Percentiles rank a stretch among this genome's conserved stretches.
phyloP scores from a whole-genome alignment of 1,139 yeast species.

The Tardiomyces blankii region DNA sequence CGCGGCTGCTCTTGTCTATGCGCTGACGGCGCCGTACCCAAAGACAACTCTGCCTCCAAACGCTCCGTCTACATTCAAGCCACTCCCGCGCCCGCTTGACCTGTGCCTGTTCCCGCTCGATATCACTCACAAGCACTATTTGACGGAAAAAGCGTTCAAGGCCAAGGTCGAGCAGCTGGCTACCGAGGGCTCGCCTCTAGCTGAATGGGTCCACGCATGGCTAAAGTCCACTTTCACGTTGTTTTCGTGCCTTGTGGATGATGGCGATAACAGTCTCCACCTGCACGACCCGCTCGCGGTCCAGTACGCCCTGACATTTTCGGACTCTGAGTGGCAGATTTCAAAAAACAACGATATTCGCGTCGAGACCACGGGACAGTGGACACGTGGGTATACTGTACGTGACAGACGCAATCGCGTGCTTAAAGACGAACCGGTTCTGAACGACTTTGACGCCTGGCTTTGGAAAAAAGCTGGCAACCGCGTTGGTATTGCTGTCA shows the following conservation, averaged over 20 bases:
- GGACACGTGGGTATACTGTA: slow-evolving; percentile 28
- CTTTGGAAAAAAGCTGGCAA: slow-evolving; percentile 14
- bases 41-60: slow-evolving; percentile 19
- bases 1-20: slow-evolving; percentile 30
- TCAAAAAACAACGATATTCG: slow-evolving; percentile 23
- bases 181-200: slow-evolving; percentile 19
- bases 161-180: slow-evolving; percentile 6
- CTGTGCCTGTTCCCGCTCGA: slow-evolving; percentile 30
- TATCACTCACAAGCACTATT: slow-evolving; percentile 24
- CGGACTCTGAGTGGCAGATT: slow-evolving; percentile 19
- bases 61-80: slow-evolving; percentile 10
- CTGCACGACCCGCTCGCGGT: slow-evolving; percentile 33
- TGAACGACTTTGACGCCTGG: slow-evolving; percentile 14
- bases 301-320: slow-evolving; percentile 19
- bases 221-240: slow-evolving; percentile 19
- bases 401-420: slow-evolving; percentile 26
- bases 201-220: slow-evolving; percentile 28
- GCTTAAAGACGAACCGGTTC: slow-evolving; percentile 4
- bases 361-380: slow-evolving; percentile 29
- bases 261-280: slow-evolving; percentile 16
- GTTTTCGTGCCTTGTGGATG: slow-evolving; percentile 1
- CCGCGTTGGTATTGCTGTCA: slow-evolving; percentile 9
- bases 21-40: slow-evolving; percentile 24
- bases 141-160: slow-evolving; percentile 17
- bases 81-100: slow-evolving; percentile 16